Percentiles rank a stretch among this genome's conserved stretches.
phyloP scores from a whole-genome alignment of 106 monocot genomes.

The Posidonia australis region DNA sequence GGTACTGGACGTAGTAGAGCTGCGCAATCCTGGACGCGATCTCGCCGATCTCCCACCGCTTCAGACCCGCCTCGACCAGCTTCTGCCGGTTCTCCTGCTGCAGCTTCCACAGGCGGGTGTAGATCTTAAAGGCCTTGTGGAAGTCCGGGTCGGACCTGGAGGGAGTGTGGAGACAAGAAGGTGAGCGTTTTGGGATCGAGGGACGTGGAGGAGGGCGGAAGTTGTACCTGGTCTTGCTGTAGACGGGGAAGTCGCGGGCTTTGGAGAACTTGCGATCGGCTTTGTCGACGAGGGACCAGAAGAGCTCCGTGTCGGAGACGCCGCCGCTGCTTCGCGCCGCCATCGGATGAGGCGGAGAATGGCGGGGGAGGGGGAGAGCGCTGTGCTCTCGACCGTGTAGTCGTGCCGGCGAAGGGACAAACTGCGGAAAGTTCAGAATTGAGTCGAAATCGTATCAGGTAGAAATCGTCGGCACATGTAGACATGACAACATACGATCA shows the following conservation, averaged over 20 bases:
- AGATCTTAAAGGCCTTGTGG: conserved; percentile 74
- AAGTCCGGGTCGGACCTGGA: conserved; percentile 42
- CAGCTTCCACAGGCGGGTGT: conserved; percentile 78
- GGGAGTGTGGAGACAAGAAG: background rate
- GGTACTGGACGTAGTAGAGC: conserved; percentile 74
- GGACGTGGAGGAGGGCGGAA: conserved; percentile 2
- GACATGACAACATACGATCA: too few relatives aligned
- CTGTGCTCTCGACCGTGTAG: background rate
- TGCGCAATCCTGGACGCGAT: conserved; percentile 92
- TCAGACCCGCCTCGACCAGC: conserved; percentile 55
- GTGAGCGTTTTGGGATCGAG: background rate
- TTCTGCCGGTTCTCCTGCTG: conserved; percentile 36
- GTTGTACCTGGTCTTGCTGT: conserved; percentile 27
- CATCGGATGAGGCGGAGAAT: conserved; percentile 1
- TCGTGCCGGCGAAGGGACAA: too few relatives aligned
- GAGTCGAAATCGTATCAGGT: too few relatives aligned
- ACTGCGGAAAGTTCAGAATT: too few relatives aligned
- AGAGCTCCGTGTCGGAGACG: conserved; percentile 18
- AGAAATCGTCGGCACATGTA: too few relatives aligned
- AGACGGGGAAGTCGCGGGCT: conserved; percentile 47
- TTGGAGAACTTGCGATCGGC: conserved; percentile 18
- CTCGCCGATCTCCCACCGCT: conserved; percentile 82
- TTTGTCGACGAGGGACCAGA: conserved; percentile 26
- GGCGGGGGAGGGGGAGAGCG: background rate
- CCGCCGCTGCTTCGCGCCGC: background rate